Evolutionary conservation across 108 stramenopile species (phyloP).

Genomic region (Chaetoceros tenuissimus): DNA sequence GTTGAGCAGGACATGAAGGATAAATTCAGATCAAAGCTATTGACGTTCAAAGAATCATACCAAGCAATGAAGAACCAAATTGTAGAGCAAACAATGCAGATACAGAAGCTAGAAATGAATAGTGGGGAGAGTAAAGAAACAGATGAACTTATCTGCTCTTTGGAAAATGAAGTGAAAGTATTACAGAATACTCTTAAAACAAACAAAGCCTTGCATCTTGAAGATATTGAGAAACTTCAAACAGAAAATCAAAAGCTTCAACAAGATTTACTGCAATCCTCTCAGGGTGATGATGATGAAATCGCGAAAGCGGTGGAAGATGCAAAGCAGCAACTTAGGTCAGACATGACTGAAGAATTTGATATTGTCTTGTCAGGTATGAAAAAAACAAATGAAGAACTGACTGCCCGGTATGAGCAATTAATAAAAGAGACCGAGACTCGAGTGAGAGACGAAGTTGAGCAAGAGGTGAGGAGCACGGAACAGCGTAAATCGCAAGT

Average conservation of each 20-base stretch:
- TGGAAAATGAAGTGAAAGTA: not conserved
- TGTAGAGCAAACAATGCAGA: not conserved
- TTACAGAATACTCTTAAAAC: not conserved
- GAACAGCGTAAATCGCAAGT: not conserved
- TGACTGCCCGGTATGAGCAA: not conserved
- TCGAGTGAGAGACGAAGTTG: not conserved
- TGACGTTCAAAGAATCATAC: not conserved
- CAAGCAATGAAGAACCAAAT: not conserved
- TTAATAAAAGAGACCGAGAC: not conserved
- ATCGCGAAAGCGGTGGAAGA: not conserved
- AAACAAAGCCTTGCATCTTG: not conserved
- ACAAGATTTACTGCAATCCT: not conserved
- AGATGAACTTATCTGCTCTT: not conserved
- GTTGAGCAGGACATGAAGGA: not conserved
- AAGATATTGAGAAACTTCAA: not conserved
- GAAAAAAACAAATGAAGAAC: not conserved
- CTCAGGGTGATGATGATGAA: not conserved
- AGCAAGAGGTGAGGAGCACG: not conserved
- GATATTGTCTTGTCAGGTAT: not conserved
- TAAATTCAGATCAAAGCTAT: not conserved
- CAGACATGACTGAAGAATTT: not conserved
- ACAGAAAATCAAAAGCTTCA: not conserved
- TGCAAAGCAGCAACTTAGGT: not conserved
- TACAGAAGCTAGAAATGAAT: not conserved
- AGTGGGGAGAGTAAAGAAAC: not conserved